Percentiles rank a stretch among this genome's conserved stretches.
Evolutionary conservation across 768 basidiomycete genomes (phyloP).

Genomic region (Kwoniella pini): DNA sequence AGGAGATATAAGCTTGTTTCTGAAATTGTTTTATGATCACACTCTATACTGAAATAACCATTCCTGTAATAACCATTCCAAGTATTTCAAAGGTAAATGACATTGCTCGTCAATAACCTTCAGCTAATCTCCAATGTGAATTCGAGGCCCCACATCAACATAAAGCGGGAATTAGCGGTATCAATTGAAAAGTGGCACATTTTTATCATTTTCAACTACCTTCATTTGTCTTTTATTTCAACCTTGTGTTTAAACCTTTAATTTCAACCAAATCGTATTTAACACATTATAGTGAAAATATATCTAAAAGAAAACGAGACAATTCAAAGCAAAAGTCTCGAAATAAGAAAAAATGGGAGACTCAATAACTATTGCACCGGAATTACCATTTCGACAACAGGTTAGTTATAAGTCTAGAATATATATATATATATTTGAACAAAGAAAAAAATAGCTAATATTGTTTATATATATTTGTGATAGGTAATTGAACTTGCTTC

Average conservation of each 20-base stretch:
- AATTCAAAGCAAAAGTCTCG: too few relatives aligned
- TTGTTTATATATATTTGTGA: not conserved
- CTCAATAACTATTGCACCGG: conserved; percentile 50
- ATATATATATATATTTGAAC: not conserved
- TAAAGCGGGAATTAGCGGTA: conserved; percentile 2
- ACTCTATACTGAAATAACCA: too few relatives aligned
- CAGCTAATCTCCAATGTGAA: not conserved
- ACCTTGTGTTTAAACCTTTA: not conserved
- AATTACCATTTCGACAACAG: conserved; percentile 49
- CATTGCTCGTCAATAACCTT: not conserved
- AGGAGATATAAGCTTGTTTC: too few relatives aligned
- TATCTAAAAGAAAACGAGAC: too few relatives aligned
- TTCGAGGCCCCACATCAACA: not conserved
- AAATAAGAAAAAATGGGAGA: conserved; percentile 51
- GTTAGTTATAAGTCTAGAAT: conserved; percentile 7
- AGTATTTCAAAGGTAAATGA: too few relatives aligned
- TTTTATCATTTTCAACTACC: not conserved
- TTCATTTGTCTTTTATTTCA: conserved; percentile 13
- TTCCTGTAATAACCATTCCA: too few relatives aligned
- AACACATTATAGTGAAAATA: too few relatives aligned
- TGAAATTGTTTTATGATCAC: too few relatives aligned
- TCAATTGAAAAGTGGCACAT: conserved; percentile 7
- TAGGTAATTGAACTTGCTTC: conserved; percentile 48
- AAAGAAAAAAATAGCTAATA: not conserved
- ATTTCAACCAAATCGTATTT: too few relatives aligned